These are phyloP conservation scores for Vaccinium vitisidaea DNA, from an alignment of 148 eudicot species.

Conservation along the genomic window DNA sequence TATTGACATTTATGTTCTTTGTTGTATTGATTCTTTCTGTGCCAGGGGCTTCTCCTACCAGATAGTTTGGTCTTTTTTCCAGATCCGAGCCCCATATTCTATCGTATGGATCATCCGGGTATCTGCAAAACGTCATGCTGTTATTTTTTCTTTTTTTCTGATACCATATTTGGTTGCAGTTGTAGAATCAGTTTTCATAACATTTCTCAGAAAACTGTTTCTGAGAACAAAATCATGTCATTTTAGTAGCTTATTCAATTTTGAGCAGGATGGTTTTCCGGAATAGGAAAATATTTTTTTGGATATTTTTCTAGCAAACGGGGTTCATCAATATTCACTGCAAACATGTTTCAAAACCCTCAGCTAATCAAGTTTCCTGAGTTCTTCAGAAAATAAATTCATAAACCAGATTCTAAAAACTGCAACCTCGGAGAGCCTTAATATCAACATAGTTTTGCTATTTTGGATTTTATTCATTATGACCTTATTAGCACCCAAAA, in stretches of 20 bases:
- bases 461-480: background rate
- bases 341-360: background rate
- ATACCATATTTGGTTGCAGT: background rate
- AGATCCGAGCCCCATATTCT: slow-evolving; percentile 96
- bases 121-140: slow-evolving; percentile 46
- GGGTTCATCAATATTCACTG: background rate
- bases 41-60: slow-evolving; percentile 85
- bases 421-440: background rate
- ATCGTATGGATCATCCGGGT: slow-evolving; percentile 98
- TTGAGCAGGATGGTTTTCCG: background rate
- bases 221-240: background rate
- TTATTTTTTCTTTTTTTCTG: background rate
- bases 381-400: background rate
- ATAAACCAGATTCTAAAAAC: background rate
- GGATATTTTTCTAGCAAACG: background rate
- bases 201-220: background rate
- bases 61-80: slow-evolving; percentile 75
- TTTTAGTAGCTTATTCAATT: background rate
- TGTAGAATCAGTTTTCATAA: background rate
- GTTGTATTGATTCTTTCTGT: slow-evolving; percentile 76
- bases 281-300: background rate
- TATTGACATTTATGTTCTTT: slow-evolving; percentile 59
- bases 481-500: background rate
- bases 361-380: background rate
- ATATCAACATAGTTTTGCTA: background rate